A percentile compares a stretch with the other conserved stretches of the same genome.
These are phyloP conservation scores for Candida manassasensis DNA, from an alignment of 805 yeast species.

Conservation along the genomic window DNA sequence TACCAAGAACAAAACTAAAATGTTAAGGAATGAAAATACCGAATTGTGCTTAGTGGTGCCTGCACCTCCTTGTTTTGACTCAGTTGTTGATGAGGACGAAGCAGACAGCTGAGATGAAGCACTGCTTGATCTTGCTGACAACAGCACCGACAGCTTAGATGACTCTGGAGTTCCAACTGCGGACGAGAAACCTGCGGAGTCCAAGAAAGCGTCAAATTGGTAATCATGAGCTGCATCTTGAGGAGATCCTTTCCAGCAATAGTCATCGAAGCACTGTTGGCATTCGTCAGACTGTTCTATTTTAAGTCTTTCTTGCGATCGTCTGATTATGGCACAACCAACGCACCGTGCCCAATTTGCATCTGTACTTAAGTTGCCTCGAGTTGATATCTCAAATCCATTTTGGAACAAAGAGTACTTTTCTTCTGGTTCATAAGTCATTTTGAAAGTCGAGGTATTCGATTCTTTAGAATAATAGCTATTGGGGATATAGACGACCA, in stretches of 20 bases:
- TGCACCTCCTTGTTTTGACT: too few relatives aligned
- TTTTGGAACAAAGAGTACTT: conserved; percentile 59
- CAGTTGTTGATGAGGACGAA: too few relatives aligned
- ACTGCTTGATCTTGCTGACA: too few relatives aligned
- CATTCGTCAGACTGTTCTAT: conserved; percentile 65
- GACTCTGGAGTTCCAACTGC: not conserved
- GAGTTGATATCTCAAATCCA: conserved; percentile 68
- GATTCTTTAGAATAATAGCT: conserved; percentile 59
- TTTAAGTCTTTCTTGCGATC: conserved; percentile 67
- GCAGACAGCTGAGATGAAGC: too few relatives aligned
- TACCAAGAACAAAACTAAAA: too few relatives aligned
- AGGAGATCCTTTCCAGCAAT: conserved; percentile 69
- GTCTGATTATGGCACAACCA: conserved; percentile 77
- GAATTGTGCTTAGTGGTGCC: too few relatives aligned
- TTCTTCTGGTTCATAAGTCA: conserved; percentile 57
- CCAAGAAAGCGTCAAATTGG: not conserved
- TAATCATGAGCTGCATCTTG: conserved; percentile 13
- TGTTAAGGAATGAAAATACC: too few relatives aligned
- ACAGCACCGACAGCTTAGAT: too few relatives aligned
- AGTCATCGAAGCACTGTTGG: conserved; percentile 58
- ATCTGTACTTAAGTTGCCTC: conserved; percentile 64
- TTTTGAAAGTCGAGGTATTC: conserved; percentile 68
- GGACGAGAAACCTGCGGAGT: not conserved
- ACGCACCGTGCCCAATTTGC: conserved; percentile 68
- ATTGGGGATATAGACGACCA: conserved; percentile 76